A percentile compares a stretch with the other conserved stretches of the same genome.
Evolutionary conservation across 2,329 filamentous ascomycete genomes (phyloP).

Genomic region (Corynespora cassiicola): DNA sequence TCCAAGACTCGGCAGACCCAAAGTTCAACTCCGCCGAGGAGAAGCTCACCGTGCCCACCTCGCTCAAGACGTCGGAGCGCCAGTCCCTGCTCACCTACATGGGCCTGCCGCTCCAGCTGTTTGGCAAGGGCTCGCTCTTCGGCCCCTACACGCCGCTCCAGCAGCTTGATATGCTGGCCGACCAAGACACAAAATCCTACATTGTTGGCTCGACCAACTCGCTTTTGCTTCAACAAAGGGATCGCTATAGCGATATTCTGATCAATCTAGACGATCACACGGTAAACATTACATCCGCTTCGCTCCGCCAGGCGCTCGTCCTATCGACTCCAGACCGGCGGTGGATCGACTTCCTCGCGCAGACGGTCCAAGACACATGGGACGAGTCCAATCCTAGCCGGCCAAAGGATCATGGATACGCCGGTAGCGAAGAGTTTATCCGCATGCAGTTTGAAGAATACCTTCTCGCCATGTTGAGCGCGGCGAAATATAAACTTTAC

Average conservation of each 20-base stretch:
- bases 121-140: slow-evolving; percentile 94
- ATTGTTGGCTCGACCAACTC: slow-evolving; percentile 98
- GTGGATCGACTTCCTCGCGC: slow-evolving; percentile 96
- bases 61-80: slow-evolving; percentile 88
- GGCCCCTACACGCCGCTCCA: slow-evolving; percentile 96
- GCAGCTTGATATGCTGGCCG: slow-evolving; percentile 91
- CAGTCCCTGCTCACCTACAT: slow-evolving; percentile 90
- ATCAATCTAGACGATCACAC: slow-evolving; percentile 93
- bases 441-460: slow-evolving; percentile 97
- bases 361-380: slow-evolving; percentile 95
- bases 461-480: slow-evolving; percentile 83
- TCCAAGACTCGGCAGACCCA: slow-evolving; percentile 97
- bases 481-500: slow-evolving; percentile 81
- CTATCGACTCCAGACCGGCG: slow-evolving; percentile 87
- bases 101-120: slow-evolving; percentile 93
- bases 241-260: slow-evolving; percentile 93
- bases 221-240: slow-evolving; percentile 88
- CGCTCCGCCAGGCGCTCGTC: slow-evolving; percentile 75
- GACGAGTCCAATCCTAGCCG: slow-evolving; percentile 86
- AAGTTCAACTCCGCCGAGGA: slow-evolving; percentile 84
- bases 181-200: slow-evolving; percentile 94
- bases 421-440: slow-evolving; percentile 97
- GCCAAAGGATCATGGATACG: slow-evolving; percentile 94
- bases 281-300: slow-evolving; percentile 82
- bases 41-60: slow-evolving; percentile 77